phyloP scores from a whole-genome alignment of 148 eudicot genomes.

The Silene uniflora region DNA sequence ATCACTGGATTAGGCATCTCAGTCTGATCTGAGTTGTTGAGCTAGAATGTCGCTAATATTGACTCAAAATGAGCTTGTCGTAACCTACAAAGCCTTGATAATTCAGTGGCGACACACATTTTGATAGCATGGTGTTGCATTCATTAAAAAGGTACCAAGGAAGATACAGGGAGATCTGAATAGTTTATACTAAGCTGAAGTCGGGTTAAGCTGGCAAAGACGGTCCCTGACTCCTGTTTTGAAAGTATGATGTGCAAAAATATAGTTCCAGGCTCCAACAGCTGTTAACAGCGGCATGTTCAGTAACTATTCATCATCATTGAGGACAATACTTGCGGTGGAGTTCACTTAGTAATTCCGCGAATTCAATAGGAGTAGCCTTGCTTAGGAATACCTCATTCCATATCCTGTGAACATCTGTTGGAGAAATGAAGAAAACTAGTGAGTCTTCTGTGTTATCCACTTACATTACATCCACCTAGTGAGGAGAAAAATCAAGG shows the following conservation, averaged over 20 bases:
- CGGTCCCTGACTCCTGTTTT: background rate
- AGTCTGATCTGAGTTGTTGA: no score
- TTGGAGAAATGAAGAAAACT: constrained; percentile 1
- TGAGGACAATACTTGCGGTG: constrained; percentile 47
- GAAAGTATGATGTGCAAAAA: background rate
- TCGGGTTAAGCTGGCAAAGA: background rate
- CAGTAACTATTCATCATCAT: constrained; percentile 20
- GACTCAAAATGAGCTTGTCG: no score
- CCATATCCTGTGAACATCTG: constrained; percentile 72
- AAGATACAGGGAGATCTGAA: no score
- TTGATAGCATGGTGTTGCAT: no score
- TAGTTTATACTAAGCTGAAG: background rate
- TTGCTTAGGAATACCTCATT: constrained; percentile 60
- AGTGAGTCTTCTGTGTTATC: background rate
- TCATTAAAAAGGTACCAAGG: no score
- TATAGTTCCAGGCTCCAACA: background rate
- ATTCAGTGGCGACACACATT: no score
- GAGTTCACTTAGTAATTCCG: constrained; percentile 47
- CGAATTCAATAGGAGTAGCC: constrained; percentile 51
- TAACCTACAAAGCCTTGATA: no score
- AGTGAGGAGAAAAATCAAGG: background rate
- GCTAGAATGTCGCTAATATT: no score
- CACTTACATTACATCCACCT: background rate
- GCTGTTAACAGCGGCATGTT: background rate
- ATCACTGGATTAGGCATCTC: no score